Evolutionary conservation across 192 early-diverging fungal genomes (phyloP).

Genomic region (Nowakowskiella sp.): DNA sequence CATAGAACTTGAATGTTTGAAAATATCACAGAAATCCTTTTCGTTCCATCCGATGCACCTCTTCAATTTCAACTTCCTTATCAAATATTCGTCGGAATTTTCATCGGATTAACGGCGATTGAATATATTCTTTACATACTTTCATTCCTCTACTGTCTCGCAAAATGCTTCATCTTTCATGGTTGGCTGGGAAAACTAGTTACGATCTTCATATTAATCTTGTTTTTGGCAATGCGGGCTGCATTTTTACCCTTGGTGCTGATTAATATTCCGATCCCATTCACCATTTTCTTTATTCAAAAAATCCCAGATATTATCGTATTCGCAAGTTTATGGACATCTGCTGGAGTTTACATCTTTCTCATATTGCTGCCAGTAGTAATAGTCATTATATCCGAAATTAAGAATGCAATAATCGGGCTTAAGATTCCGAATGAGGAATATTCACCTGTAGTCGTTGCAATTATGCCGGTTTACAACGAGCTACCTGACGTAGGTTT

Average conservation of each 20-base stretch:
- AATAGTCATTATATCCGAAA: background rate
- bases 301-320: background rate
- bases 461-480: constrained; percentile 15
- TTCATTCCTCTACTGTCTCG: constrained; percentile 15
- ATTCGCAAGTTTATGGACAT: constrained; percentile 3
- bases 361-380: constrained; percentile 7
- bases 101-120: constrained; percentile 6
- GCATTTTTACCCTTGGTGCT: constrained; percentile 5
- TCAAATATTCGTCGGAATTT: constrained; percentile 1
- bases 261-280: constrained; percentile 3
- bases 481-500: constrained; percentile 17
- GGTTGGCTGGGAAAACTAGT: background rate
- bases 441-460: constrained; percentile 9
- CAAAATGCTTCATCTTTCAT: constrained; percentile 4
- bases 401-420: background rate
- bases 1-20: too few species aligned
- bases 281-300: background rate
- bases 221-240: constrained; percentile 8
- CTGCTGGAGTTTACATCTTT: constrained; percentile 4
- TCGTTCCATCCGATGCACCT: too few species aligned
- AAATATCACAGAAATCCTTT: too few species aligned
- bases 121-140: constrained; percentile 13
- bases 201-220: background rate
- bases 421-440: constrained; percentile 8
- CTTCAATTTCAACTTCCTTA: constrained; percentile 8